These are phyloP conservation scores for Pilatotrama ljubarskyi DNA, from an alignment of 768 basidiomycete genomes.

Conservation along the genomic window DNA sequence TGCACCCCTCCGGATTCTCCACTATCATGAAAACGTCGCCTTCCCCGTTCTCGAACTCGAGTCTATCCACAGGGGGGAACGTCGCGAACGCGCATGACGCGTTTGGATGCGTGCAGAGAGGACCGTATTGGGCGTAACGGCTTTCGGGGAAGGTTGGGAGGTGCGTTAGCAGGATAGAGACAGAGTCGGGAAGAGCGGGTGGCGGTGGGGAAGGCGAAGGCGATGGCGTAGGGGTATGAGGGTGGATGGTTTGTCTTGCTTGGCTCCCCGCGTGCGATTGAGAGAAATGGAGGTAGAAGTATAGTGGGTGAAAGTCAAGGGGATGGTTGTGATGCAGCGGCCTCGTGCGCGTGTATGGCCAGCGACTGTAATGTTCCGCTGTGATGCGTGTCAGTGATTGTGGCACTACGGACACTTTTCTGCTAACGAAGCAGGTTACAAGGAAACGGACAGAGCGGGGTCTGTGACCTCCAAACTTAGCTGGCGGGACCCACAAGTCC, in stretches of 20 bases:
- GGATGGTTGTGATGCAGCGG: slow-evolving; percentile 10
- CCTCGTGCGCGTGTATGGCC: slow-evolving; percentile 9
- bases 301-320: slow-evolving; percentile 26
- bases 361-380: slow-evolving; percentile 18
- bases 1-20: slow-evolving; percentile 27
- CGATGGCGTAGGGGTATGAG: slow-evolving; percentile 15
- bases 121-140: slow-evolving; percentile 27
- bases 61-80: slow-evolving; percentile 25
- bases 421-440: background rate
- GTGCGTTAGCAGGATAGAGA: slow-evolving; percentile 27
- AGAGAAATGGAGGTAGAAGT: slow-evolving; percentile 30
- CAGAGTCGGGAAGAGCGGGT: slow-evolving; percentile 19
- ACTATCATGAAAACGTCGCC: slow-evolving; percentile 24
- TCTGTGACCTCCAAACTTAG: slow-evolving; percentile 1
- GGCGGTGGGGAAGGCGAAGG: slow-evolving; percentile 19
- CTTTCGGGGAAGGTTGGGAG: slow-evolving; percentile 29
- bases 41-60: slow-evolving; percentile 24
- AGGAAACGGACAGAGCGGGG: too few species aligned
- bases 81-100: slow-evolving; percentile 31
- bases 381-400: background rate
- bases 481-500: background rate
- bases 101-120: slow-evolving; percentile 28
- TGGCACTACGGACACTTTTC: background rate
- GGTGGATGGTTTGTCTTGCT: background rate
- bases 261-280: background rate